Evolutionary conservation across 2,329 filamentous ascomycete genomes (phyloP).

Genomic region (Neonectria sp.): DNA sequence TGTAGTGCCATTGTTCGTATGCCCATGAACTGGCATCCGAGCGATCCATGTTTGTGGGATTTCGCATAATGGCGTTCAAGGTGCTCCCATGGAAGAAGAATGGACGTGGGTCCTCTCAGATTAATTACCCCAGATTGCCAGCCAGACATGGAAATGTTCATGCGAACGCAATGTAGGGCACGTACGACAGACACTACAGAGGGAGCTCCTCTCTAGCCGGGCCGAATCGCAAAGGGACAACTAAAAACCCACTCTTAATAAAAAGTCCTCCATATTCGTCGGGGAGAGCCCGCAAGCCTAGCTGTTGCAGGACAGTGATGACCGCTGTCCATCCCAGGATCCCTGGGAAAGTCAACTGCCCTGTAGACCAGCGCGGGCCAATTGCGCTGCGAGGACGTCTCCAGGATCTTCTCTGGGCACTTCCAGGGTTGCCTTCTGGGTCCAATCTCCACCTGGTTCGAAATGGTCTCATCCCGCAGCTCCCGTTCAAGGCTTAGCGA

Average conservation of each 20-base stretch:
- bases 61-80: neutral
- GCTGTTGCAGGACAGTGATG: neutral
- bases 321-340: neutral
- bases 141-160: neutral
- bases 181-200: neutral
- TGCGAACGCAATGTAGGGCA: neutral
- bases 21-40: neutral
- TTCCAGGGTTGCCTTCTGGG: neutral
- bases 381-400: neutral
- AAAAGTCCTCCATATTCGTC: neutral
- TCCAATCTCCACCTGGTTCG: neutral
- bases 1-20: neutral
- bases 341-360: neutral
- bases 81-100: neutral
- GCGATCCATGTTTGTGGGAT: neutral
- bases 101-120: neutral
- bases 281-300: neutral
- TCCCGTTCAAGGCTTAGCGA: neutral
- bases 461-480: slow-evolving; percentile 9
- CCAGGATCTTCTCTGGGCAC: neutral
- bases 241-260: neutral
- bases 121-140: neutral
- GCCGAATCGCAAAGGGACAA: neutral
- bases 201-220: neutral
- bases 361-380: neutral